These are phyloP conservation scores for Calonectria leucothoes DNA, from an alignment of 2,329 filamentous ascomycete genomes.

Conservation along the genomic window DNA sequence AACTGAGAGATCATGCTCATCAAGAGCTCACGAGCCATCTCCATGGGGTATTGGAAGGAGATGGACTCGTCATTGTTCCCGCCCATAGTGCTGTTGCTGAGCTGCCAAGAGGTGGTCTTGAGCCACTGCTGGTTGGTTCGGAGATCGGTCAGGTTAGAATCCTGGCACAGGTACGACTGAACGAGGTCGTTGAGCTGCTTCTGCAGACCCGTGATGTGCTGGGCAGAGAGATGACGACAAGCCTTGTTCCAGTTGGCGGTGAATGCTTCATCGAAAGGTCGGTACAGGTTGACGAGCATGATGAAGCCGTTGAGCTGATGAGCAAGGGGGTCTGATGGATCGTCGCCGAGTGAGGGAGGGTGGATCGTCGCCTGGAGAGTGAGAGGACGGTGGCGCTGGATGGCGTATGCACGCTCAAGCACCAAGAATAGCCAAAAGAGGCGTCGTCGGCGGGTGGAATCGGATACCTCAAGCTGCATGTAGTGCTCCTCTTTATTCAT, in stretches of 20 bases:
- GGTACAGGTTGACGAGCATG: constrained; percentile 71
- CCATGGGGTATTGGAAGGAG: constrained; percentile 72
- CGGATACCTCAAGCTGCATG: constrained; percentile 66
- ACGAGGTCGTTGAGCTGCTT: constrained; percentile 70
- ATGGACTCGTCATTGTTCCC: constrained; percentile 63
- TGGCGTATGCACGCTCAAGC: constrained; percentile 78
- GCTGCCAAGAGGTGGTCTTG: constrained; percentile 72
- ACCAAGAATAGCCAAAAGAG: constrained; percentile 81
- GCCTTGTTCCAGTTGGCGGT: constrained; percentile 76
- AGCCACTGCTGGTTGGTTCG: constrained; percentile 73
- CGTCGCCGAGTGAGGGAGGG: constrained; percentile 71
- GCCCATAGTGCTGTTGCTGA: constrained; percentile 64
- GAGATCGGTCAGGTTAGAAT: constrained; percentile 66
- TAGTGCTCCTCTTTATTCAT: constrained; percentile 75
- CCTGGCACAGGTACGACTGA: constrained; percentile 63
- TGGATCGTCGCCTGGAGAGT: constrained; percentile 77
- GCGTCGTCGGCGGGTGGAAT: constrained; percentile 72
- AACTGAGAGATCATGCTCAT: constrained; percentile 77
- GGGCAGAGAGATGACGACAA: constrained; percentile 64
- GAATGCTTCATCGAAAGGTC: constrained; percentile 74
- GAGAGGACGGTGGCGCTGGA: constrained; percentile 76
- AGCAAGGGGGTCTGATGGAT: constrained; percentile 66
- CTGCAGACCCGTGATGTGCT: constrained; percentile 69
- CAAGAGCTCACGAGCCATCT: constrained; percentile 72
- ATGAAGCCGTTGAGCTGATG: constrained; percentile 68